Base-by-base conservation (phyloP, 305 asterid genomes). In the Andrographis paniculata region DNA sequence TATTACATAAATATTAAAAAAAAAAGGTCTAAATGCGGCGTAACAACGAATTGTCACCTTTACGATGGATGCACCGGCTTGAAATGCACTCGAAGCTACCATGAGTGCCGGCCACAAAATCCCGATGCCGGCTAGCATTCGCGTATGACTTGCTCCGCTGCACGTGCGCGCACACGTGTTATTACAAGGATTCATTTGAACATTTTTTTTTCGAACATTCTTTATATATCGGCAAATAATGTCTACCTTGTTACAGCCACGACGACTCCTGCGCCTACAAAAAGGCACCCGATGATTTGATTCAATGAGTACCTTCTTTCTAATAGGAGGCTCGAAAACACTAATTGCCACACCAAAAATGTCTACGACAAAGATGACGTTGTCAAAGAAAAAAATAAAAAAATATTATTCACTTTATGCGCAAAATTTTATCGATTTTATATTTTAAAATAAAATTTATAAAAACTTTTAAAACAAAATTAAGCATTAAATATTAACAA, bases 331-430 rank as follows among this genome's bases (percentile, higher is more conserved):
- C 51, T 53, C 14, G 93, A 84, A 62, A 80, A 67, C 20, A 68
- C 62, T 69, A 84, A 67, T 67, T 84, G 93, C 94, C 94, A 84
- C 55, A 80, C 79, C 74, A 84, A 69, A 66, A 77, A 75, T 41
- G 93, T 73, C 94, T 80, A 83, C 69, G n/a, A 65, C 49, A 17
- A 43, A 42, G 55, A 62, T 50, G 35, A 12, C 30, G 37, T 47
- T 39, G 19, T 23, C 30, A 24, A n/a, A n/a, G n/a, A n/a, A n/a
- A n/a, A n/a, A n/a, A n/a, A n/a, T n/a, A n/a, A n/a, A n/a, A n/a
- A n/a, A n/a, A n/a, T n/a, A n/a, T n/a, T n/a, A n/a, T n/a, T n/a
- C n/a, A n/a, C n/a, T n/a, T n/a, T n/a, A n/a, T n/a, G n/a, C n/a
- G n/a, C n/a, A n/a, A n/a, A n/a, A n/a, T n/a, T n/a, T n/a, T n/a